Conservation (phyloP, 805 yeast species). For the Yamadazyma laniorum region DNA sequence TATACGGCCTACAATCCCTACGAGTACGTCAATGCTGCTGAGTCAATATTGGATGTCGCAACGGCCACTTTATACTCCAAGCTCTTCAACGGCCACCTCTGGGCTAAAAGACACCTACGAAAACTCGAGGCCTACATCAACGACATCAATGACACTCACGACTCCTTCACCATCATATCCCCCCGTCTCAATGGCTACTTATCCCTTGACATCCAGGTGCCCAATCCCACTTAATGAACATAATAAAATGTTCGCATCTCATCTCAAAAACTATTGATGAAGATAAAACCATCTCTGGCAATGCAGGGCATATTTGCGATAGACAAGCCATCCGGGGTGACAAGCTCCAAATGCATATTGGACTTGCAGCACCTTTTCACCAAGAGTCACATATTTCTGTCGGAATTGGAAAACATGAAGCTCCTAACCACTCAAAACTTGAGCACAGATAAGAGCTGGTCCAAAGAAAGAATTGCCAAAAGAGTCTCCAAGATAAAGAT, state of each 20-base stretch:
- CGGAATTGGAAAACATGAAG: constrained; percentile 50
- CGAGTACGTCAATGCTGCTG: constrained; percentile 22
- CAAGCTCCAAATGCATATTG: constrained; percentile 73
- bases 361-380: constrained; percentile 64
- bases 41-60: constrained; percentile 42
- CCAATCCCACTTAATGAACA: constrained; percentile 20
- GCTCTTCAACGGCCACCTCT: constrained; percentile 12
- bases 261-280: constrained; percentile 19
- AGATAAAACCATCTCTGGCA: constrained; percentile 17
- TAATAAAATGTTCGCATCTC: constrained; percentile 2
- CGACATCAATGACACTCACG: constrained; percentile 17
- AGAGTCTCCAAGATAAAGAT: constrained; percentile 56
- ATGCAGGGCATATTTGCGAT: constrained; percentile 96
- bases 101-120: constrained; percentile 25
- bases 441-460: constrained; percentile 36
- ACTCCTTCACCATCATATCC: constrained; percentile 34
- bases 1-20: constrained; percentile 39
- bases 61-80: constrained; percentile 34
- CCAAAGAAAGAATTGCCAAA: constrained; percentile 49
- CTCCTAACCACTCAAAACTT: constrained; percentile 43
- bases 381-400: constrained; percentile 54
- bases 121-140: constrained; percentile 39
- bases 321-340: constrained; percentile 81
- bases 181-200: constrained; percentile 28
- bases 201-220: constrained; percentile 51